phyloP scores from a whole-genome alignment of 345 rosid genomes.

The Citrus unshiu region DNA sequence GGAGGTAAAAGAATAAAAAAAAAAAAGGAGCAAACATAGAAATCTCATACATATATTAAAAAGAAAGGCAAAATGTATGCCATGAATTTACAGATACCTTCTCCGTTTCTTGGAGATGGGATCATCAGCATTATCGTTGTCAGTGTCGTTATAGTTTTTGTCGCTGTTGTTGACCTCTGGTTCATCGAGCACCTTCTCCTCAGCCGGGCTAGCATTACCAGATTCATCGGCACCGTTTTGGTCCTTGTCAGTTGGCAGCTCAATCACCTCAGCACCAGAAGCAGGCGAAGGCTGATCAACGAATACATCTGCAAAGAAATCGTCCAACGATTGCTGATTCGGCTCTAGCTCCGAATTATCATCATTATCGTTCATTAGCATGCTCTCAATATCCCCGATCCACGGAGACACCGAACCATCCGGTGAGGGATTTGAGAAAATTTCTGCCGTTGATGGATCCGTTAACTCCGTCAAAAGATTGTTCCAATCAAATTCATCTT shows the following conservation, averaged over 20 bases:
- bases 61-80: not conserved
- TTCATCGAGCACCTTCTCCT: conserved; percentile 10
- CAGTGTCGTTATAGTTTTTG: not conserved
- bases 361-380: conserved; percentile 46
- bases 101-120: conserved; percentile 46
- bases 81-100: conserved; percentile 31
- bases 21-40: not conserved
- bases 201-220: not conserved
- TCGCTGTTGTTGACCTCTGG: conserved; percentile 11
- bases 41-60: not conserved
- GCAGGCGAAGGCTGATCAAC: conserved; percentile 32
- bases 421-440: conserved; percentile 21
- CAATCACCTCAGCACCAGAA: conserved; percentile 13
- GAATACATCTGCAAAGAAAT: conserved; percentile 41
- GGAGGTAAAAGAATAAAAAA: too few relatives aligned
- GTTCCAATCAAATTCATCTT: conserved; percentile 29
- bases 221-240: conserved; percentile 6
- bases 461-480: conserved; percentile 15
- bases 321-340: conserved; percentile 17
- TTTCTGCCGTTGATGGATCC: not conserved
- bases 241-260: conserved; percentile 19
- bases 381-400: conserved; percentile 46
- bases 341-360: conserved; percentile 15
- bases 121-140: conserved; percentile 23
- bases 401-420: conserved; percentile 26